Conservation (phyloP, 164 flowering plant genomes). For the Vitis labrusca region DNA sequence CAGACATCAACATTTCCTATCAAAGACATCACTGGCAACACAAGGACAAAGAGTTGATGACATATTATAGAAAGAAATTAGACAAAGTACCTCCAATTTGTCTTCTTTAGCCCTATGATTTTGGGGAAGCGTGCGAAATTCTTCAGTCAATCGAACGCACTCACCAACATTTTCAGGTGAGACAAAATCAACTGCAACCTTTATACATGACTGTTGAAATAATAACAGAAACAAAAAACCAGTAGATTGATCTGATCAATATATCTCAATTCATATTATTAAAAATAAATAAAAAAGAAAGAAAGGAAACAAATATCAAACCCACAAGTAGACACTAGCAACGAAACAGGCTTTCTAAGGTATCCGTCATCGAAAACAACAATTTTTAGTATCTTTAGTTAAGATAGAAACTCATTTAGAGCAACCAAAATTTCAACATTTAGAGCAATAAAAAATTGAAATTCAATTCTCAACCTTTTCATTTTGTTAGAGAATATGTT, state of each 20-base stretch:
- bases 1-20: not conserved
- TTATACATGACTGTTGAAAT: conserved; percentile 31
- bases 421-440: too few relatives aligned
- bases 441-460: too few relatives aligned
- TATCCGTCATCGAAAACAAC: too few relatives aligned
- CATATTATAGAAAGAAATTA: not conserved
- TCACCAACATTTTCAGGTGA: conserved; percentile 37
- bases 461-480: too few relatives aligned
- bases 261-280: too few relatives aligned
- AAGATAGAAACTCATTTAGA: too few relatives aligned
- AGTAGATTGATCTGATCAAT: not conserved
- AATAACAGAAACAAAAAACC: not conserved
- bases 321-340: too few relatives aligned
- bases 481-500: too few relatives aligned
- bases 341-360: too few relatives aligned
- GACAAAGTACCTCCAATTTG: conserved; percentile 26
- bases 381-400: too few relatives aligned
- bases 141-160: conserved; percentile 34
- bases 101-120: conserved; percentile 38
- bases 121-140: conserved; percentile 32
- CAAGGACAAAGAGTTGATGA: not conserved
- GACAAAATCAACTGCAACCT: conserved; percentile 42
- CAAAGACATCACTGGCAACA: not conserved
- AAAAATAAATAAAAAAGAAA: not conserved
- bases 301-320: too few relatives aligned